Percentiles rank a stretch among this genome's conserved stretches.
These are phyloP conservation scores for Niveomyces coronatus DNA, from an alignment of 2,329 filamentous ascomycete genomes.

Conservation along the genomic window DNA sequence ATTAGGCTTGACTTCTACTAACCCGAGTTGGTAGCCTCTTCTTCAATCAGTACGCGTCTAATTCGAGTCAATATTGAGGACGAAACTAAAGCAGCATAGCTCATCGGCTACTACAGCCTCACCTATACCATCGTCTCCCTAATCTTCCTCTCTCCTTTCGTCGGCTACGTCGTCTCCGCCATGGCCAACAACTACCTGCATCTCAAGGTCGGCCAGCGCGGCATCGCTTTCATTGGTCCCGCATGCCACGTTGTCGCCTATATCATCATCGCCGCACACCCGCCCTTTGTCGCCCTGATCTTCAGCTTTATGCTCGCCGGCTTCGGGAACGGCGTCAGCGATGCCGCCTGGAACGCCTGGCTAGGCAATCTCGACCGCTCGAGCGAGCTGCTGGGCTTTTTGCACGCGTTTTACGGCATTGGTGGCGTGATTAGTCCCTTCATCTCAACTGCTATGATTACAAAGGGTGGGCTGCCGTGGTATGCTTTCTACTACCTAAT, in stretches of 20 bases:
- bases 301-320: slow-evolving; percentile 53
- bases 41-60: slow-evolving; percentile 43
- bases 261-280: slow-evolving; percentile 48
- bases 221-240: slow-evolving; percentile 53
- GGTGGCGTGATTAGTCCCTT: slow-evolving; percentile 55
- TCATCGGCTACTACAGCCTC: slow-evolving; percentile 51
- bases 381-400: slow-evolving; percentile 55
- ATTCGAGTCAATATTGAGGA: too few relatives aligned
- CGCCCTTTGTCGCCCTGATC: slow-evolving; percentile 54
- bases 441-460: slow-evolving; percentile 57
- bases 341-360: slow-evolving; percentile 40
- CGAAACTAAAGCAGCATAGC: too few relatives aligned
- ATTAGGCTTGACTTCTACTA: too few relatives aligned
- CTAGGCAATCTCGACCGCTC: slow-evolving; percentile 56
- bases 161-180: slow-evolving; percentile 52
- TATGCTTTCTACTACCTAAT: slow-evolving; percentile 63
- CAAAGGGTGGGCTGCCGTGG: slow-evolving; percentile 48
- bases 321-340: slow-evolving; percentile 55
- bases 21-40: slow-evolving; percentile 32
- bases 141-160: slow-evolving; percentile 53
- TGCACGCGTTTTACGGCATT: slow-evolving; percentile 56
- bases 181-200: slow-evolving; percentile 52
- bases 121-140: slow-evolving; percentile 51
- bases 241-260: slow-evolving; percentile 52
- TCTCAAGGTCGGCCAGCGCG: slow-evolving; percentile 51